Conservation (phyloP, 1,139 yeast genomes). For the Nakaseomyces bracarensis region DNA sequence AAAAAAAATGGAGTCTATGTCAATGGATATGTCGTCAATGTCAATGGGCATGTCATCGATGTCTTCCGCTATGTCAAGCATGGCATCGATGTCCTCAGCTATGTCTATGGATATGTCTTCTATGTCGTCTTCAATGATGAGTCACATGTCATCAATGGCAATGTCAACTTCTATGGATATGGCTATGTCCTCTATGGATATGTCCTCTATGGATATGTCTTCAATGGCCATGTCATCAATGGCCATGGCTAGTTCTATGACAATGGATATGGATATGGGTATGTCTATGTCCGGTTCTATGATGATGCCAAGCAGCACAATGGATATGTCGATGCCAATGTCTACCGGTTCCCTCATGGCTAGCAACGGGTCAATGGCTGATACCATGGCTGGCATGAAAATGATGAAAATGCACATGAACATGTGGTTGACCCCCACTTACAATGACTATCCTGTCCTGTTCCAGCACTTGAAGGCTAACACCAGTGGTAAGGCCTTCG, state of each 20-base stretch:
- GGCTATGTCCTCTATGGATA: background rate
- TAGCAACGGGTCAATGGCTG: constrained; percentile 14
- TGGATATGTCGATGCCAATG: constrained; percentile 8
- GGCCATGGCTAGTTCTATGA: constrained; percentile 6
- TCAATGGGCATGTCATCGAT: constrained; percentile 4
- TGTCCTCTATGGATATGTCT: constrained; percentile 5
- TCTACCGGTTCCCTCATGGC: constrained; percentile 15
- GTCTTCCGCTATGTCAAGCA: background rate
- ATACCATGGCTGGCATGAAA: constrained; percentile 16
- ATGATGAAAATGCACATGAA: constrained; percentile 41
- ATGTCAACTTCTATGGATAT: background rate
- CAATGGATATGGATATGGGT: constrained; percentile 6
- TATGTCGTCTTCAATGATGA: constrained; percentile 7
- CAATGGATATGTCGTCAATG: constrained; percentile 1
- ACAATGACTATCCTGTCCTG: constrained; percentile 49
- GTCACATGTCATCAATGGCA: constrained; percentile 7
- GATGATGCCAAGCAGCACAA: constrained; percentile 7
- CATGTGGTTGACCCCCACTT: constrained; percentile 46
- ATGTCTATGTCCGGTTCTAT: constrained; percentile 8
- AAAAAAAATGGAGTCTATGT: constrained; percentile 5
- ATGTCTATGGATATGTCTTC: constrained; percentile 7
- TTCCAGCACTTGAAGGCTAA: constrained; percentile 47
- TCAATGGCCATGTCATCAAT: background rate
- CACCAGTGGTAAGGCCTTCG: constrained; percentile 56
- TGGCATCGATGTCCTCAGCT: constrained; percentile 2